Conservation (phyloP, 192 early-diverging fungal genomes). For the Physocladia obscura region DNA sequence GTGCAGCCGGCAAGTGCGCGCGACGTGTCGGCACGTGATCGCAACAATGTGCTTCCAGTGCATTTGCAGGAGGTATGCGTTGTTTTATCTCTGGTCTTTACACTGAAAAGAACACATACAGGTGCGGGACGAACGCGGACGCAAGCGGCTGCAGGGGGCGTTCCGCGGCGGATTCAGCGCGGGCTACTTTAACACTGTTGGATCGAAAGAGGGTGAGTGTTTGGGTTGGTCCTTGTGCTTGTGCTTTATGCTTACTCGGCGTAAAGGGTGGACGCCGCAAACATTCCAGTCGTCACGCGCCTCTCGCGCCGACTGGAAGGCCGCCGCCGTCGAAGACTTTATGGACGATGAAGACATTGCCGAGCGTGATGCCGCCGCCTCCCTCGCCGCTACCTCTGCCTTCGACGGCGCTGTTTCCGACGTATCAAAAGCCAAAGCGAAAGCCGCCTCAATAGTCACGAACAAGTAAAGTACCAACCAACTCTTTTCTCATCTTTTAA, state of each 20-base stretch:
- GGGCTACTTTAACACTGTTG: conserved; percentile 93
- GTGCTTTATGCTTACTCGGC: not conserved
- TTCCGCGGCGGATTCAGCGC: conserved; percentile 94
- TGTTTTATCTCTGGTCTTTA: not conserved
- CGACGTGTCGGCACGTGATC: conserved; percentile 46
- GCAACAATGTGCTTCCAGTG: conserved; percentile 51
- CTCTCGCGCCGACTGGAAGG: conserved; percentile 44
- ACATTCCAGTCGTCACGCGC: conserved; percentile 77
- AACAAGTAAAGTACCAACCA: too few relatives aligned
- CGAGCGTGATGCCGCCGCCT: conserved; percentile 34
- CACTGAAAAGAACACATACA: conserved; percentile 6
- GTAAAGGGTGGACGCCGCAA: conserved; percentile 72
- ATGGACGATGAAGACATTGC: conserved; percentile 97
- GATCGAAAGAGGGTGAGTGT: conserved; percentile 82
- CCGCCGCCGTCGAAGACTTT: conserved; percentile 75
- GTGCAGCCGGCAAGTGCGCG: conserved; percentile 36
- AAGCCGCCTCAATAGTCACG: too few relatives aligned
- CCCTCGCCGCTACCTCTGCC: not conserved
- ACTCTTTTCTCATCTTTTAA: too few relatives aligned
- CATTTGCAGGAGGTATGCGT: conserved; percentile 47
- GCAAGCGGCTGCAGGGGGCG: conserved; percentile 83
- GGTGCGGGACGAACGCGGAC: conserved; percentile 59
- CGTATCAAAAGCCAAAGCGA: too few relatives aligned
- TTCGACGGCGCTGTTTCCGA: not conserved
- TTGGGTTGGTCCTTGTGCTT: too few relatives aligned